phyloP scores from a whole-genome alignment of 176 grass and related monocot genomes.

The Musa itinerans region DNA sequence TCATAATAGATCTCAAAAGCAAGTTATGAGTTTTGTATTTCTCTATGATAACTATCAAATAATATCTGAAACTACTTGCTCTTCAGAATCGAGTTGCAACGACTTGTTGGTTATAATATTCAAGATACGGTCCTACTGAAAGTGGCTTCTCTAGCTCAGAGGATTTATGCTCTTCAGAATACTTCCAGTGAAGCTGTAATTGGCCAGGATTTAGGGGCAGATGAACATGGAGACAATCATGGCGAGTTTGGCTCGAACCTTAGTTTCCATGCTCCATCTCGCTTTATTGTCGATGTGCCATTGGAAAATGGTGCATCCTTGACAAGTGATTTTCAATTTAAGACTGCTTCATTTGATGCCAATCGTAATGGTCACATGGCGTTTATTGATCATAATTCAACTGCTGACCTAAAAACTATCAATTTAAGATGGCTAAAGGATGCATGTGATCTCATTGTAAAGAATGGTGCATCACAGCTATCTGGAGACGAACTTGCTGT shows the following conservation, averaged over 20 bases:
- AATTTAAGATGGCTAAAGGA: slow-evolving; percentile 89
- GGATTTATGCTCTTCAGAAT: slow-evolving; percentile 44
- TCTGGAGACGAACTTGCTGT: slow-evolving; percentile 89
- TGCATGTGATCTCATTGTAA: slow-evolving; percentile 61
- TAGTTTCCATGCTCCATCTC: slow-evolving; percentile 63
- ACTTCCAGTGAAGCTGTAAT: slow-evolving; percentile 19
- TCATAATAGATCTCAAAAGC: background rate
- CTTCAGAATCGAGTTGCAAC: slow-evolving; percentile 61
- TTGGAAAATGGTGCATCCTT: slow-evolving; percentile 32
- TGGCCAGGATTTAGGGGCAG: slow-evolving; percentile 18
- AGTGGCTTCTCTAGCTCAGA: slow-evolving; percentile 49
- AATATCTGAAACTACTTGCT: slow-evolving; percentile 9
- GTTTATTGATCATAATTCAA: slow-evolving; percentile 29
- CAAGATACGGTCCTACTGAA: slow-evolving; percentile 45
- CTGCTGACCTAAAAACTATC: slow-evolving; percentile 31
- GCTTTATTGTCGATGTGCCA: slow-evolving; percentile 66
- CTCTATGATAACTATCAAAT: background rate
- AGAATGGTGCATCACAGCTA: slow-evolving; percentile 48
- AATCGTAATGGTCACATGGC: slow-evolving; percentile 23
- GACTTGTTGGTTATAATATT: slow-evolving; percentile 55
- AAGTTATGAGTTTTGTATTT: background rate
- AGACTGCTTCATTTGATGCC: slow-evolving; percentile 20
- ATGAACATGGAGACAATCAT: slow-evolving; percentile 25
- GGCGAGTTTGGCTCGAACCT: slow-evolving; percentile 81
- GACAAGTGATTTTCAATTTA: slow-evolving; percentile 24